phyloP scores from a whole-genome alignment of 1,284 basidiomycete species.

The Cryptococcus sp. region DNA sequence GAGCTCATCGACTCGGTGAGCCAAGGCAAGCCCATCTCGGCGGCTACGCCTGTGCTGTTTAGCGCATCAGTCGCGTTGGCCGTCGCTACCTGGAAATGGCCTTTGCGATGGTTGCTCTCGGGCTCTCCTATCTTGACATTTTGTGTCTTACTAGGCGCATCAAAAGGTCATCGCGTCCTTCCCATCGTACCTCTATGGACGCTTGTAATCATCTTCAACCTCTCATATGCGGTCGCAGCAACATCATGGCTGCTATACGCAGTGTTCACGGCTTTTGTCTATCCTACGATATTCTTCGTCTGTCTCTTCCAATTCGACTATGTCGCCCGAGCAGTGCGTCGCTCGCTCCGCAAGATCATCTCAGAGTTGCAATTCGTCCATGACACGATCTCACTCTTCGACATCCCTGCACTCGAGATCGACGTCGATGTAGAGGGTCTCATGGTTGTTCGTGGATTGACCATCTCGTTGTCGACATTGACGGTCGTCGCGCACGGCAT shows the following conservation, averaged over 20 bases:
- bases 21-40: neutral
- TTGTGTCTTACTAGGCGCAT: conserved; percentile 15
- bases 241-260: conserved; percentile 26
- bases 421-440: conserved; percentile 27
- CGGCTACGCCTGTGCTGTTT: neutral
- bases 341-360: conserved; percentile 13
- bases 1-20: neutral
- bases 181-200: conserved; percentile 17
- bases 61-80: conserved; percentile 1
- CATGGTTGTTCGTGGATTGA: conserved; percentile 26
- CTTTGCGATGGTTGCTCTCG: conserved; percentile 19
- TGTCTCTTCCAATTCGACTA: conserved; percentile 22
- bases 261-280: conserved; percentile 6
- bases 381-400: conserved; percentile 25
- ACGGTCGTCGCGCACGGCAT: conserved; percentile 24
- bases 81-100: conserved; percentile 16
- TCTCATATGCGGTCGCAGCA: conserved; percentile 18
- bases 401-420: conserved; percentile 27
- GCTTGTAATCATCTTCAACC: conserved; percentile 15
- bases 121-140: conserved; percentile 20
- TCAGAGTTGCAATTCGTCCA: conserved; percentile 22
- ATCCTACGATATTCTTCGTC: conserved; percentile 19
- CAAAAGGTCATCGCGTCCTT: conserved; percentile 12
- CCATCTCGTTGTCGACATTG: conserved; percentile 21
- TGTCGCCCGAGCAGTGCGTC: conserved; percentile 8